Conservation (phyloP, 371 early-diverging fungal species). For the Apophysomyces variabilis region DNA sequence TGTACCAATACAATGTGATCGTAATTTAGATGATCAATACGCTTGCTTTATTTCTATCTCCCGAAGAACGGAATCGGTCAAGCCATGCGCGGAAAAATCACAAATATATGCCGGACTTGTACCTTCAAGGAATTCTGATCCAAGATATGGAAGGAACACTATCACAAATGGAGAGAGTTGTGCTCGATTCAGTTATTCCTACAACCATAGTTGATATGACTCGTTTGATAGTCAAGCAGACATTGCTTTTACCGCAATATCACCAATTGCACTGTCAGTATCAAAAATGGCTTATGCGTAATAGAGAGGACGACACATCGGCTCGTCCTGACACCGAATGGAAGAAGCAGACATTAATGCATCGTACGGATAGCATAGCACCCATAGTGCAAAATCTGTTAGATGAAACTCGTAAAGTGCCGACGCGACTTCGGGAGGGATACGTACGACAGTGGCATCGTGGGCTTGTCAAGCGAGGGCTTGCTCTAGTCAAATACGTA, state of each 20-base stretch:
- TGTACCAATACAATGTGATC: background rate
- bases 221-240: constrained; percentile 53
- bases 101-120: constrained; percentile 60
- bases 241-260: constrained; percentile 53
- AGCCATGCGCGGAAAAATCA: constrained; percentile 65
- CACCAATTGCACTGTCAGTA: constrained; percentile 41
- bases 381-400: constrained; percentile 59
- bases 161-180: constrained; percentile 38
- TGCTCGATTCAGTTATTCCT: constrained; percentile 58
- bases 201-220: constrained; percentile 62
- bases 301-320: constrained; percentile 33
- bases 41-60: constrained; percentile 53
- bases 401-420: constrained; percentile 49
- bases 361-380: constrained; percentile 47
- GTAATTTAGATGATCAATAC: constrained; percentile 59
- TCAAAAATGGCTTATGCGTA: constrained; percentile 20
- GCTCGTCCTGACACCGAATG: constrained; percentile 23
- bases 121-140: constrained; percentile 57
- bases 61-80: constrained; percentile 59
- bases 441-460: constrained; percentile 64
- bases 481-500: constrained; percentile 57
- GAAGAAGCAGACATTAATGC: constrained; percentile 45
- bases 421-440: constrained; percentile 55
- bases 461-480: constrained; percentile 45
- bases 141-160: constrained; percentile 44